A percentile compares a stretch with the other conserved stretches of the same genome.
Evolutionary conservation across 2,329 filamentous ascomycete genomes (phyloP).

Genomic region (Hymenotorrendiella dingleyae): DNA sequence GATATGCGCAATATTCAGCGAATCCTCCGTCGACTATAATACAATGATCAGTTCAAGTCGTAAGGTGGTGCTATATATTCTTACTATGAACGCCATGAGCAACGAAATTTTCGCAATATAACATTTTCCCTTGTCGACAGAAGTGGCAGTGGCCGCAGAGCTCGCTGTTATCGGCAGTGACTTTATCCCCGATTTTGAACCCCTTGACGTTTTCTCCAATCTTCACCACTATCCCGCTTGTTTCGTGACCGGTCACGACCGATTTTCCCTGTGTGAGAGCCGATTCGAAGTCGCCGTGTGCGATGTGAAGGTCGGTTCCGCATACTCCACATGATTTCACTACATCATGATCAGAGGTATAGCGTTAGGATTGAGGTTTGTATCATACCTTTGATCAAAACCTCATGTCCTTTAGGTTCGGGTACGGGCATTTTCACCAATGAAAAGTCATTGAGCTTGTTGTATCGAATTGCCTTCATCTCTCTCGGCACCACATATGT

Average conservation of each 20-base stretch:
- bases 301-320: conserved; percentile 15
- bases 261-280: conserved; percentile 11
- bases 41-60: too few species aligned
- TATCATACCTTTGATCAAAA: conserved; percentile 12
- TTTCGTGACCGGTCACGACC: conserved; percentile 17
- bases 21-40: conserved; percentile 15
- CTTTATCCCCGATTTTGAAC: conserved; percentile 16
- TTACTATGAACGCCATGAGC: conserved; percentile 18
- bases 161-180: conserved; percentile 16
- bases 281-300: conserved; percentile 16
- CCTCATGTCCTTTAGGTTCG: conserved; percentile 13
- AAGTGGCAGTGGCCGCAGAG: conserved; percentile 17
- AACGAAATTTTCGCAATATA: conserved; percentile 18
- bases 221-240: conserved; percentile 16
- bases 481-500: conserved; percentile 10
- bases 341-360: background rate
- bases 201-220: conserved; percentile 17
- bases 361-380: too few species aligned
- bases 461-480: conserved; percentile 18
- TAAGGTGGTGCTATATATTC: background rate
- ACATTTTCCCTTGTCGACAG: conserved; percentile 15
- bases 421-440: conserved; percentile 16
- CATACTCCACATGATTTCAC: conserved; percentile 17
- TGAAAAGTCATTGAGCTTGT: conserved; percentile 16
- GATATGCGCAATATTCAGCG: conserved; percentile 15